phyloP scores from a whole-genome alignment of 129 eudicot genomes.

The Scalesia atractyloides region DNA sequence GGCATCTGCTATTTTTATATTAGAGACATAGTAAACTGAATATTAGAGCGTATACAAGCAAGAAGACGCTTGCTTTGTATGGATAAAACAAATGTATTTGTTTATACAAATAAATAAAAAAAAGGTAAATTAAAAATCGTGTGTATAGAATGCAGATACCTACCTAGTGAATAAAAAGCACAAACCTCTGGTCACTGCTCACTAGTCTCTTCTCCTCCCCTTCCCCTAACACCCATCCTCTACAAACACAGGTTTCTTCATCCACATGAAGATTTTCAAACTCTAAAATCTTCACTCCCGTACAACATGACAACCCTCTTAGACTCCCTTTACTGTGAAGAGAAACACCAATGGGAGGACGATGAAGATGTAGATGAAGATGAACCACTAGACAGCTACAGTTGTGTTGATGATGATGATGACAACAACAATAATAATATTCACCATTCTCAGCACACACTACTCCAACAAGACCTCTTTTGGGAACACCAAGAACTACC shows the following conservation, averaged over 20 bases:
- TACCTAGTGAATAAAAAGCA: conserved; percentile 43
- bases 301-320: conserved; percentile 47
- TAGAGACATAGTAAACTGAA: no score
- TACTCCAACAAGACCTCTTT: conserved; percentile 41
- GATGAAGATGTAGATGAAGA: conserved; percentile 12
- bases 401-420: conserved; percentile 3
- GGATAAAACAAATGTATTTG: neutral
- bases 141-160: conserved; percentile 28
- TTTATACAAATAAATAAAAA: neutral
- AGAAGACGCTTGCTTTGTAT: neutral
- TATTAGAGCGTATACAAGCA: neutral
- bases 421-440: neutral
- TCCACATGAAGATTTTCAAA: conserved; percentile 34
- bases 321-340: conserved; percentile 65
- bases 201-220: conserved; percentile 21
- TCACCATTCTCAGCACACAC: conserved; percentile 13
- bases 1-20: no score
- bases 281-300: conserved; percentile 35
- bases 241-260: conserved; percentile 18
- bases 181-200: conserved; percentile 43
- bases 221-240: neutral
- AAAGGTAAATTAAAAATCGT: conserved; percentile 6
- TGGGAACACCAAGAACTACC: conserved; percentile 63
- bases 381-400: conserved; percentile 11
- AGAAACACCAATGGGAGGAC: conserved; percentile 48